Conservation (phyloP, 768 basidiomycete genomes). For the Cystobasidium ongulense region DNA sequence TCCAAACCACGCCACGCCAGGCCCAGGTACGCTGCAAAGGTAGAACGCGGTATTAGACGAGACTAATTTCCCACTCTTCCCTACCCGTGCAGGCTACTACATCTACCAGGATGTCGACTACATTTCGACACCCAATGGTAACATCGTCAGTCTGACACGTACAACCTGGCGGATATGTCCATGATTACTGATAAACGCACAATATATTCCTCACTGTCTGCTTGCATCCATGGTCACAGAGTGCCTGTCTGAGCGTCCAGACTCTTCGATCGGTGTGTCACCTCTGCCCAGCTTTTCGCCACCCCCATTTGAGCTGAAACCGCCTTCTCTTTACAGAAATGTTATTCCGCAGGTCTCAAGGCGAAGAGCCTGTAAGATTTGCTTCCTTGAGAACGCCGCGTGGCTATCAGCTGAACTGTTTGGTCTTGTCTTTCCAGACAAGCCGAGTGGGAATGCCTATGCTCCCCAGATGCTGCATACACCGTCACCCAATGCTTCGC, state of each 20-base stretch:
- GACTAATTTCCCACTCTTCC: background rate
- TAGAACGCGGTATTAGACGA: too few relatives aligned
- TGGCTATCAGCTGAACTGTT: background rate
- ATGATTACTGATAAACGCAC: background rate
- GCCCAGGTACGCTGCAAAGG: background rate
- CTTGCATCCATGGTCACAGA: background rate
- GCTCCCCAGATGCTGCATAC: background rate
- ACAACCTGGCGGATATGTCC: background rate
- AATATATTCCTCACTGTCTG: background rate
- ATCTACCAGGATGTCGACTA: slow-evolving; percentile 12
- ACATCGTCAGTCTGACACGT: background rate
- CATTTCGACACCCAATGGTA: background rate
- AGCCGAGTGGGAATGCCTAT: slow-evolving; percentile 6
- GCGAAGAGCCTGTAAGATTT: background rate
- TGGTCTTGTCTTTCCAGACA: background rate
- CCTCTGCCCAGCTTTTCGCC: background rate
- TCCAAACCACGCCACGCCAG: background rate
- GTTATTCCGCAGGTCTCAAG: background rate
- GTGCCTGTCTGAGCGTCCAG: background rate
- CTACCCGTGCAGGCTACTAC: background rate
- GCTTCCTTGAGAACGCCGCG: background rate
- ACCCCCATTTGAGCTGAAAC: background rate
- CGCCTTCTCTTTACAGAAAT: background rate
- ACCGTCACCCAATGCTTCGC: slow-evolving; percentile 16
- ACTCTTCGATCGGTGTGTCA: background rate